Percentiles rank a stretch among this genome's conserved stretches.
Conservation (phyloP, 2,329 filamentous ascomycete species). For the Fusarium tuaranense region DNA sequence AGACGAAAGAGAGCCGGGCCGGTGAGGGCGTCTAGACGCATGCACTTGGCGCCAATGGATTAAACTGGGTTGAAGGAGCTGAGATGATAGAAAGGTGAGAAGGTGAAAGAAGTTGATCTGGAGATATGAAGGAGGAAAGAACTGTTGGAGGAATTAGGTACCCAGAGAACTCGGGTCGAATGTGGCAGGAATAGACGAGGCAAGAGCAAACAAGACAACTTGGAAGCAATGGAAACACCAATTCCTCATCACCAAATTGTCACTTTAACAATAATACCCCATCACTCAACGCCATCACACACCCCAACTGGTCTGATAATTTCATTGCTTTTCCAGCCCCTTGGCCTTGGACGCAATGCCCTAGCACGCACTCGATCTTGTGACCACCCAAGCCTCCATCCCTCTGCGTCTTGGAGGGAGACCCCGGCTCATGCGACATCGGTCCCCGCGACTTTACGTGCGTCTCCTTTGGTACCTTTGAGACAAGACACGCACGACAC, state of each 20-base stretch:
- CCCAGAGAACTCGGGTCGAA: not conserved
- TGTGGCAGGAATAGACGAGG: constrained; percentile 11
- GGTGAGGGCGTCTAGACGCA: constrained; percentile 17
- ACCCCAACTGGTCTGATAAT: constrained; percentile 26
- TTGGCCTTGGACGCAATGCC: constrained; percentile 26
- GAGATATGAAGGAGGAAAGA: not conserved
- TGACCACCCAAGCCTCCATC: constrained; percentile 43
- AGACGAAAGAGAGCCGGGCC: constrained; percentile 24
- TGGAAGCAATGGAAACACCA: constrained; percentile 18
- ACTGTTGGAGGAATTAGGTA: too few relatives aligned
- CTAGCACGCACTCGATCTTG: constrained; percentile 44
- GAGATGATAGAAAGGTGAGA: not conserved
- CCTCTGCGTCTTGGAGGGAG: constrained; percentile 37
- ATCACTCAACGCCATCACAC: not conserved
- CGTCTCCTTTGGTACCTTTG: constrained; percentile 18
- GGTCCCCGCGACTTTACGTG: constrained; percentile 28
- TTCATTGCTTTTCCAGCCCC: constrained; percentile 33
- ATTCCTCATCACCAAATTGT: not conserved
- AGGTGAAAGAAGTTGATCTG: not conserved
- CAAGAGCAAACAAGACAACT: constrained; percentile 31
- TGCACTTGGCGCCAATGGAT: not conserved
- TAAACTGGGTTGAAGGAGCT: not conserved
- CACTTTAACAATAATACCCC: not conserved
- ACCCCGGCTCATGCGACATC: constrained; percentile 42
- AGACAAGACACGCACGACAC: constrained; percentile 4